Conservation (phyloP, 1,284 basidiomycete species). For the Pholiota adiposa region DNA sequence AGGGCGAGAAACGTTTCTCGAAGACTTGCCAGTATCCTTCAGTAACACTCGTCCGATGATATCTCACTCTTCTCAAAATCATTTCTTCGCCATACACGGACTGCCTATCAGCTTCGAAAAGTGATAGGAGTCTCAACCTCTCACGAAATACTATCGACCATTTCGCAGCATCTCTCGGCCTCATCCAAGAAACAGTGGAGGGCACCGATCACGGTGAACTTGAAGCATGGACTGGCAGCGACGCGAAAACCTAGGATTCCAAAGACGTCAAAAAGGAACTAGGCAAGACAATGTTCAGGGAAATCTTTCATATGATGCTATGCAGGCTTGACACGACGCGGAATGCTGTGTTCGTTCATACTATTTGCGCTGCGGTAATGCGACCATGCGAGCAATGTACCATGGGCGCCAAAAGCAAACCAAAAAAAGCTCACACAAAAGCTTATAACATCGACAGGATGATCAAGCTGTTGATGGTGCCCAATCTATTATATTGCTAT, state of each 20-base stretch:
- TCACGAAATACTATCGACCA: not conserved
- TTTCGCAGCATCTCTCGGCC: not conserved
- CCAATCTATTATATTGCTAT: no score
- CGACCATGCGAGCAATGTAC: not conserved
- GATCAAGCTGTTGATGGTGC: no score
- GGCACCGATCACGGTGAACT: not conserved
- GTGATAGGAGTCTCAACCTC: not conserved
- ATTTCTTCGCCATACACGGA: not conserved
- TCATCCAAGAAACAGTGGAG: not conserved
- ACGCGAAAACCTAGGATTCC: conserved; percentile 3
- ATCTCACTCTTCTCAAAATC: not conserved
- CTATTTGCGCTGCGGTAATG: not conserved
- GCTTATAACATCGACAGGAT: no score
- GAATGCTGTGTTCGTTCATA: not conserved
- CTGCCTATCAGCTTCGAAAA: not conserved
- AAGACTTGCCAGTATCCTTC: no score
- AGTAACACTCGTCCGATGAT: no score
- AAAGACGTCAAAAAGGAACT: not conserved
- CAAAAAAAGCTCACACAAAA: no score
- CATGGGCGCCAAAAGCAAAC: not conserved
- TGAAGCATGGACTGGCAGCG: not conserved
- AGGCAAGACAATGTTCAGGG: not conserved
- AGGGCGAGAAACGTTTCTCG: no score
- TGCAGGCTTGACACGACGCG: not conserved
- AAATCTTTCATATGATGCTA: conserved; percentile 2